Evolutionary conservation across 1,284 basidiomycete genomes (phyloP).

Genomic region (Marasmius oreades): DNA sequence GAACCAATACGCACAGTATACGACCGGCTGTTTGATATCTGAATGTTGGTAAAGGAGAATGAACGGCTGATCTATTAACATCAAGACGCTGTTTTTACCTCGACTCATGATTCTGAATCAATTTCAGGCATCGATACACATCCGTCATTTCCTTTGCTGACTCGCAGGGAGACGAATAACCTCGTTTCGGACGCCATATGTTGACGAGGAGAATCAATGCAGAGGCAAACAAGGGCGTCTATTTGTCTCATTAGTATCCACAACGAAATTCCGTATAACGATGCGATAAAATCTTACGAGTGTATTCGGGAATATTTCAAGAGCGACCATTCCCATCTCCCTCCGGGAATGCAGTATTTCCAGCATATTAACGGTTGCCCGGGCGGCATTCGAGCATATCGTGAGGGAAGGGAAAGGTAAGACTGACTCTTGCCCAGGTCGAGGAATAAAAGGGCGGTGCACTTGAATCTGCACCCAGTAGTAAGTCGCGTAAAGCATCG

Average conservation of each 20-base stretch:
- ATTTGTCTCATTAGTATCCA: neutral
- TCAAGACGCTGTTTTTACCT: slow-evolving; percentile 28
- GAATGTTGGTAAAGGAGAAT: neutral
- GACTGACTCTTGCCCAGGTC: slow-evolving; percentile 50
- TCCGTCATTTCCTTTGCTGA: slow-evolving; percentile 63
- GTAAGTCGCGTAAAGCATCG: slow-evolving; percentile 60
- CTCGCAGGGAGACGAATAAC: slow-evolving; percentile 44
- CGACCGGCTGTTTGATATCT: slow-evolving; percentile 49
- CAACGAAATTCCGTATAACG: neutral
- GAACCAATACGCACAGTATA: neutral
- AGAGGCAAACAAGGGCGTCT: slow-evolving; percentile 52
- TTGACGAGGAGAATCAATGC: slow-evolving; percentile 71
- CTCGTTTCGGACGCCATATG: slow-evolving; percentile 69
- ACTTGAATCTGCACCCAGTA: slow-evolving; percentile 76
- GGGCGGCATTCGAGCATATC: slow-evolving; percentile 83
- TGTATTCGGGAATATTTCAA: slow-evolving; percentile 29
- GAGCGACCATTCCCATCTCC: slow-evolving; percentile 7
- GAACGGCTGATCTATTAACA: neutral
- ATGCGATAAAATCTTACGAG: slow-evolving; percentile 32
- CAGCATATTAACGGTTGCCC: slow-evolving; percentile 72
- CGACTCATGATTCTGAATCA: slow-evolving; percentile 49
- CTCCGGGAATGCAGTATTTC: slow-evolving; percentile 44
- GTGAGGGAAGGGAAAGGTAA: slow-evolving; percentile 70
- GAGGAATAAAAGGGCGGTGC: slow-evolving; percentile 80
- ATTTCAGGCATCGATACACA: slow-evolving; percentile 66